Conservation (phyloP, 495 filamentous ascomycete genomes). For the Aspergillus biplanus region DNA sequence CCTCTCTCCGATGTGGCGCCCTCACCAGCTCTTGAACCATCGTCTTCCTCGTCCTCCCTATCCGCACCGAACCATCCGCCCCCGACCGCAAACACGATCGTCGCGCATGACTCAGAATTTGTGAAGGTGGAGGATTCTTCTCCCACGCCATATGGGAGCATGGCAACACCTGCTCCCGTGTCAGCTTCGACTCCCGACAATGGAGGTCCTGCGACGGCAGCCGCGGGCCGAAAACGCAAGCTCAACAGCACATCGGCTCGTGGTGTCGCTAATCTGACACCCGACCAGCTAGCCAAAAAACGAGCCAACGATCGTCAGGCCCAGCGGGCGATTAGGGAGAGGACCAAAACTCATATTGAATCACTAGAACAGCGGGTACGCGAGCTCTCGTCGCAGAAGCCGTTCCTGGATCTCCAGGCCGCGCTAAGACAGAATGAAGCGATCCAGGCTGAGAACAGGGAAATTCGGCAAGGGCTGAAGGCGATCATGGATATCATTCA, state of each 20-base stretch:
- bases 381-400: constrained; percentile 74
- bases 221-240: constrained; percentile 52
- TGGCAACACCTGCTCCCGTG: constrained; percentile 32
- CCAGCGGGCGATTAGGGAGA: constrained; percentile 80
- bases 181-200: constrained; percentile 28
- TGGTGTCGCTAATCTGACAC: constrained; percentile 72
- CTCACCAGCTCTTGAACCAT: constrained; percentile 31
- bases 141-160: constrained; percentile 31
- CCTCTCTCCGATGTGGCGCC: constrained; percentile 34
- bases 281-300: constrained; percentile 76
- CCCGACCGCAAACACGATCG: constrained; percentile 14
- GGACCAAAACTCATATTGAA: constrained; percentile 82
- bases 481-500: constrained; percentile 66
- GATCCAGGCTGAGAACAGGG: constrained; percentile 70
- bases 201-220: constrained; percentile 29
- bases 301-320: constrained; percentile 88
- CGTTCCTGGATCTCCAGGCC: constrained; percentile 76
- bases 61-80: constrained; percentile 12
- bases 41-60: constrained; percentile 17
- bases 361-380: constrained; percentile 70
- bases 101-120: constrained; percentile 24
- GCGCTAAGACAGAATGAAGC: constrained; percentile 70
- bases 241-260: constrained; percentile 58
- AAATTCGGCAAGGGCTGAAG: constrained; percentile 64
- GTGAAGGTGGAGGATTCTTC: constrained; percentile 37